phyloP scores from a whole-genome alignment of 352 stramenopile genomes.

The Thalassiosira sp. region DNA sequence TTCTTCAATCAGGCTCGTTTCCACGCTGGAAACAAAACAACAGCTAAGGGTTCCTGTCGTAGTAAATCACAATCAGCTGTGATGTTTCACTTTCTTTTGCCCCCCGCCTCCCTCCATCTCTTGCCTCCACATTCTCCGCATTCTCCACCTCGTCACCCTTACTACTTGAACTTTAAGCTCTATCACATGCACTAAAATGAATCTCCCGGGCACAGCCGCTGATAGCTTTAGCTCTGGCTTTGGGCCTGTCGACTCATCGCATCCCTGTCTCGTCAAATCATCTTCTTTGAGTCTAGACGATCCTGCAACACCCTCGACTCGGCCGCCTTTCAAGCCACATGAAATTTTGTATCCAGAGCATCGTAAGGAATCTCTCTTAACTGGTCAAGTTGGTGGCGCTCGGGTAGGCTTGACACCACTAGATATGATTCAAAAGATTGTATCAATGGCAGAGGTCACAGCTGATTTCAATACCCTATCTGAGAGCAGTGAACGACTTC shows the following conservation, averaged over 20 bases:
- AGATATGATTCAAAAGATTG: slow-evolving; percentile 22
- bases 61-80: neutral
- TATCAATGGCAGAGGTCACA: neutral
- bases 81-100: no score
- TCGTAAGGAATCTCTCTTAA: neutral
- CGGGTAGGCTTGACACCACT: slow-evolving; percentile 11
- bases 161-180: no score
- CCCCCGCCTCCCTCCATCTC: no score
- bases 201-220: no score
- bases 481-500: neutral
- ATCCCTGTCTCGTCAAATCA: neutral
- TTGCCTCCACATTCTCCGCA: no score
- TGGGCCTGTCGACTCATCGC: no score
- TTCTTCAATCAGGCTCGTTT: no score
- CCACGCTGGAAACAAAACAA: no score
- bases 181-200: no score
- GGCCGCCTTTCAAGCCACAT: neutral
- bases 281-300: neutral
- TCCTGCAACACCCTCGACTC: neutral
- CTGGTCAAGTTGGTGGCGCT: neutral
- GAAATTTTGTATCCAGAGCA: slow-evolving; percentile 20
- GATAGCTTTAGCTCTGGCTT: no score
- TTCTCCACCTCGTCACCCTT: no score
- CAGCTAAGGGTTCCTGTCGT: neutral
- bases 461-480: neutral